Evolutionary conservation across 2,329 filamentous ascomycete genomes (phyloP).

Genomic region (Pseudogymnoascus sp.): DNA sequence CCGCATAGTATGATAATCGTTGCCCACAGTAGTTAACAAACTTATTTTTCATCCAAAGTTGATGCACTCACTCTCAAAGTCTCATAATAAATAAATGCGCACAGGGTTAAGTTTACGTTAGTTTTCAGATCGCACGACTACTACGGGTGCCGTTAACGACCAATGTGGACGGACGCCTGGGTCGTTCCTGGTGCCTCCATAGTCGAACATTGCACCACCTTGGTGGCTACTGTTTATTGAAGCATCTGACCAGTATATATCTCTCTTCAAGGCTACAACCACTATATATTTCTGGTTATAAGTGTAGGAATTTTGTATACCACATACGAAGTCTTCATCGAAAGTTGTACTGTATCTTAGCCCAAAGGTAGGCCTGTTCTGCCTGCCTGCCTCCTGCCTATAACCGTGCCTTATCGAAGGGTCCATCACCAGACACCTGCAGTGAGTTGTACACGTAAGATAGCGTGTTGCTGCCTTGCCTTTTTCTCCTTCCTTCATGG

Average conservation of each 20-base stretch:
- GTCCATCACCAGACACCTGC: background rate
- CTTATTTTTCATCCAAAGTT: background rate
- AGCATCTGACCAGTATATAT: background rate
- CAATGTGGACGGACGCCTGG: background rate
- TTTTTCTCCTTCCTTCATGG: background rate
- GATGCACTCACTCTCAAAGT: background rate
- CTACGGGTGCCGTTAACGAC: background rate
- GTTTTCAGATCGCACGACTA: background rate
- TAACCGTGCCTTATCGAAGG: background rate
- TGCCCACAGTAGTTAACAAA: background rate
- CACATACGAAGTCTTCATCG: background rate
- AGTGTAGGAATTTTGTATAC: background rate
- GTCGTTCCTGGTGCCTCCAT: background rate
- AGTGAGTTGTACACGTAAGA: background rate
- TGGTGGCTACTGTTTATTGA: background rate
- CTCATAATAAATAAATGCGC: background rate
- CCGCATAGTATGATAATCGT: background rate
- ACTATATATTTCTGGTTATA: background rate
- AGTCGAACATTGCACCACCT: background rate
- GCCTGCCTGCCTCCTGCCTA: background rate
- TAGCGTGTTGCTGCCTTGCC: background rate
- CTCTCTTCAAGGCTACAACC: background rate
- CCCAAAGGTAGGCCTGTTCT: background rate
- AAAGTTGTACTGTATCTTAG: background rate
- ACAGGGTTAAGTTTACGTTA: background rate